phyloP scores from a whole-genome alignment of 2,329 filamentous ascomycete species.

The Ascochyta pisi region DNA sequence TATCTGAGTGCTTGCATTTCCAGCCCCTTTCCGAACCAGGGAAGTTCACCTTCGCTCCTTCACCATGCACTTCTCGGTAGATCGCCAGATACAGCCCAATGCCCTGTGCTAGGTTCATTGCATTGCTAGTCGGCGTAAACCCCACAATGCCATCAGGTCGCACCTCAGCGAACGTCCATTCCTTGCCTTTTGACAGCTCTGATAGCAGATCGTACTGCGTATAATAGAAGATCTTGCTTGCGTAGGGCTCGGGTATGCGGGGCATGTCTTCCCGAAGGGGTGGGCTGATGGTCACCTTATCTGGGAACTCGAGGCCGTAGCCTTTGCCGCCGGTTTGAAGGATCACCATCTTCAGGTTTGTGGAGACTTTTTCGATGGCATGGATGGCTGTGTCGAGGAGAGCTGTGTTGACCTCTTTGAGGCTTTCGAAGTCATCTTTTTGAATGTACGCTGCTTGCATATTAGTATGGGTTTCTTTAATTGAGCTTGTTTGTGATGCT shows the following conservation, averaged over 20 bases:
- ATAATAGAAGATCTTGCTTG: constrained; percentile 51
- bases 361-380: constrained; percentile 1
- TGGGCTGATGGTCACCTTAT: constrained; percentile 1
- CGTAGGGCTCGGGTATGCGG: constrained; percentile 36
- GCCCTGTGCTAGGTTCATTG: constrained; percentile 46
- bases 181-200: constrained; percentile 43
- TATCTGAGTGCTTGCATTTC: constrained; percentile 48
- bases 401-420: not conserved
- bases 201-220: constrained; percentile 50
- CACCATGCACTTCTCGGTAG: constrained; percentile 48
- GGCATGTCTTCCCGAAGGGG: not conserved
- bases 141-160: constrained; percentile 53
- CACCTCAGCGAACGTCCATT: constrained; percentile 52
- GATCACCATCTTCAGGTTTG: not conserved
- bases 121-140: constrained; percentile 52
- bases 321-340: constrained; percentile 9
- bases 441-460: not conserved
- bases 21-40: constrained; percentile 49
- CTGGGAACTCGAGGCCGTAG: constrained; percentile 1
- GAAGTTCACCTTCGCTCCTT: constrained; percentile 48
- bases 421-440: not conserved
- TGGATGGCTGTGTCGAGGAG: constrained; percentile 1
- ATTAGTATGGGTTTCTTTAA: not conserved
- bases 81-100: constrained; percentile 50
- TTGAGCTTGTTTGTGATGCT: too few relatives aligned